A percentile compares a stretch with the other conserved stretches of the same genome.
phyloP scores from a whole-genome alignment of 331 rosid genomes.

The Malus hybrid region DNA sequence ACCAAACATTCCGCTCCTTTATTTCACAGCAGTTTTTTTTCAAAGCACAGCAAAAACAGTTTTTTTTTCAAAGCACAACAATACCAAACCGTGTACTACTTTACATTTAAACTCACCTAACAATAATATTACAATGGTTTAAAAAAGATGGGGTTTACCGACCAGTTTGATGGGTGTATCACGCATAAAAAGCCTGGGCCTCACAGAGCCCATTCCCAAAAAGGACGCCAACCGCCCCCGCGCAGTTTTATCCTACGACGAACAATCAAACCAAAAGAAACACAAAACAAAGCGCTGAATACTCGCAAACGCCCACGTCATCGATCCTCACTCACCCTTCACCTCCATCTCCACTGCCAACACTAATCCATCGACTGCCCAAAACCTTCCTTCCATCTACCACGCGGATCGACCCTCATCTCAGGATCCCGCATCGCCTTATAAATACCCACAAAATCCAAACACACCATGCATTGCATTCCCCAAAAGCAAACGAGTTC shows the following conservation, averaged over 20 bases:
- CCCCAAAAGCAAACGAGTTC: not conserved
- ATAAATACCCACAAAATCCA: not conserved
- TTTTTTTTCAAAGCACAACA: too few species aligned
- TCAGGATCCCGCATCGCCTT: not conserved
- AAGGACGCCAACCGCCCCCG: not conserved
- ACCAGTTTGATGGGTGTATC: too few species aligned
- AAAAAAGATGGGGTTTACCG: too few species aligned
- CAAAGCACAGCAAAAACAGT: too few species aligned
- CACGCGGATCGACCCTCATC: conserved; percentile 3
- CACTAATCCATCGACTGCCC: not conserved
- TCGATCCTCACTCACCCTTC: conserved; percentile 1
- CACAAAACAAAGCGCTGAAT: not conserved
- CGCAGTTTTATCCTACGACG: not conserved
- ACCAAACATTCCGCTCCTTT: too few species aligned
- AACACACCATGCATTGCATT: not conserved
- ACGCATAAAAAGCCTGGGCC: too few species aligned
- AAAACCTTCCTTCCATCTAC: not conserved
- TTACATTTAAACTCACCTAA: too few species aligned
- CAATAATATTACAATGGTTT: too few species aligned
- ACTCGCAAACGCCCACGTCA: conserved; percentile 8
- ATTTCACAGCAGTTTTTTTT: too few species aligned
- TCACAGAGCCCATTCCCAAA: not conserved
- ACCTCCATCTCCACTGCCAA: not conserved
- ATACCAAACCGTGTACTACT: too few species aligned
- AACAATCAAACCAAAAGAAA: not conserved